Conservation (phyloP, 148 eudicot species). For the Spergularia marina region DNA sequence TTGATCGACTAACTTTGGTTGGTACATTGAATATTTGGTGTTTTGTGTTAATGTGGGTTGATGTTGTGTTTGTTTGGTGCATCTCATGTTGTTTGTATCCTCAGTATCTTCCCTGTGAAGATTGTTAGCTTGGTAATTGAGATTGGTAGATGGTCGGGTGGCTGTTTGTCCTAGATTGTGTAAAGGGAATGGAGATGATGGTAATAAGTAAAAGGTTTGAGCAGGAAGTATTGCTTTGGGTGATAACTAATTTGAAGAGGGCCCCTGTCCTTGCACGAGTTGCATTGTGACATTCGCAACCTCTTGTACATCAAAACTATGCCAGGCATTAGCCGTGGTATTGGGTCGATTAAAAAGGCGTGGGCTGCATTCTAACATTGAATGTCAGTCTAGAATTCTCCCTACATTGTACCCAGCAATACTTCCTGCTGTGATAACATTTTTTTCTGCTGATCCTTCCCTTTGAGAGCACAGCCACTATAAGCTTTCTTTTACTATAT, state of each 20-base stretch:
- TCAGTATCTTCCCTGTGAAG: too few species aligned
- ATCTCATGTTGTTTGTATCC: too few species aligned
- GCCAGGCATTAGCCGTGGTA: constrained; percentile 39
- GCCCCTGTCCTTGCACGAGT: constrained; percentile 83
- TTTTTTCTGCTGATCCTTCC: constrained; percentile 57
- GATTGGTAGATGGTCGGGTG: not conserved
- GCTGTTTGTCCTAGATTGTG: not conserved
- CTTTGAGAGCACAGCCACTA: not conserved
- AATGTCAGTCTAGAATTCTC: constrained; percentile 75
- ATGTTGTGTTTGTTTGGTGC: too few species aligned
- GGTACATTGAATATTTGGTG: too few species aligned
- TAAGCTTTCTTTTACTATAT: not conserved
- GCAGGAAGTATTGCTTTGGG: constrained; percentile 42
- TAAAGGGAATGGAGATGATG: constrained; percentile 74
- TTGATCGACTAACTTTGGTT: not conserved
- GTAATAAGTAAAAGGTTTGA: constrained; percentile 77
- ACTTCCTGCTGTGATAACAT: constrained; percentile 53
- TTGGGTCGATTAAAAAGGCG: constrained; percentile 75
- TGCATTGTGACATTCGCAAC: constrained; percentile 74
- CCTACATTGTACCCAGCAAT: constrained; percentile 41
- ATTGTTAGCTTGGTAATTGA: too few species aligned
- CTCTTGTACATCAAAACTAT: constrained; percentile 57
- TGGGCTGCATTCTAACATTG: constrained; percentile 85
- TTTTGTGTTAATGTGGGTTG: too few species aligned
- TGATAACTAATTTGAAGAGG: constrained; percentile 46